A percentile compares a stretch with the other conserved stretches of the same genome.
Conservation (phyloP, 2,329 filamentous ascomycete species). For the Penicillium brasilianum region DNA sequence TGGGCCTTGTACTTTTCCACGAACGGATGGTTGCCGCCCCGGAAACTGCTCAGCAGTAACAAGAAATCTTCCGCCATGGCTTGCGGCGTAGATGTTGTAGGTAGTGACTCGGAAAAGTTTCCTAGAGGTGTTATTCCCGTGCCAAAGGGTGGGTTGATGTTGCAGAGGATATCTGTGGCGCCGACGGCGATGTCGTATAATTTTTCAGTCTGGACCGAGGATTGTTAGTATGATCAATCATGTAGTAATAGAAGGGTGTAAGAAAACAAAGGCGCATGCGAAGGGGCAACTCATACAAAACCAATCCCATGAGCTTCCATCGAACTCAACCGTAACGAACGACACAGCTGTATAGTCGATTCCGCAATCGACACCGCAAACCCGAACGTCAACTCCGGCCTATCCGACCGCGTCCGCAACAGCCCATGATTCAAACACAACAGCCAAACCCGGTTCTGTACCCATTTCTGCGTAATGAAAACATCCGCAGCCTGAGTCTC, state of each 20-base stretch:
- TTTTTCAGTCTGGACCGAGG: constrained; percentile 43
- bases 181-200: constrained; percentile 46
- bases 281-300: constrained; percentile 32
- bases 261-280: too few species aligned
- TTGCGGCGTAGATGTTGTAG: constrained; percentile 27
- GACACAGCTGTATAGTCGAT: constrained; percentile 42
- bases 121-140: constrained; percentile 22
- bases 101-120: constrained; percentile 21
- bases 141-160: constrained; percentile 31
- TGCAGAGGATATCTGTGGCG: constrained; percentile 38
- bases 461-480: constrained; percentile 51
- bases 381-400: constrained; percentile 43
- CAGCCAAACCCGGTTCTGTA: constrained; percentile 51
- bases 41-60: constrained; percentile 40
- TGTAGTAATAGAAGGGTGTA: neutral
- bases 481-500: constrained; percentile 52
- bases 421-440: constrained; percentile 49
- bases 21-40: constrained; percentile 45
- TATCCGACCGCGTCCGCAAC: constrained; percentile 41
- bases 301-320: constrained; percentile 53
- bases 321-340: constrained; percentile 39
- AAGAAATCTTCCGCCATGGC: constrained; percentile 38
- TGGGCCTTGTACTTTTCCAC: constrained; percentile 40
- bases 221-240: neutral
- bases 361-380: constrained; percentile 45